These are phyloP conservation scores for Diaporthe sp. DNA, from an alignment of 2,329 filamentous ascomycete genomes.

Conservation along the genomic window DNA sequence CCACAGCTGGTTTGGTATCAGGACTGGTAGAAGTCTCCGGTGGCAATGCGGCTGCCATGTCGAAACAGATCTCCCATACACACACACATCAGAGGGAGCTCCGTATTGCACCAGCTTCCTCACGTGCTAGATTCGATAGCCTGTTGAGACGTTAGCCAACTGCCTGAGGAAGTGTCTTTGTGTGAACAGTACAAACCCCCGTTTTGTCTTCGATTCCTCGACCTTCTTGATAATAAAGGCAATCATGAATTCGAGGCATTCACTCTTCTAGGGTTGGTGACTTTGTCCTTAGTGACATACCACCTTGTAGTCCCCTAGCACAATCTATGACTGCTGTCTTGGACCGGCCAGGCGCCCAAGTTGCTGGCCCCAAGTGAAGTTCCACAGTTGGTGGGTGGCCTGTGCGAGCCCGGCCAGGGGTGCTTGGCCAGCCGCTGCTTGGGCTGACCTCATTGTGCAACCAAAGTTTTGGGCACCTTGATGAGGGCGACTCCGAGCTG, in stretches of 20 bases:
- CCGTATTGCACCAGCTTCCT: not conserved
- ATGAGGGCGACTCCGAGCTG: constrained; percentile 22
- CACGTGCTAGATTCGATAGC: too few species aligned
- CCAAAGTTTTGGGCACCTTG: constrained; percentile 31
- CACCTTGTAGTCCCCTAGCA: not conserved
- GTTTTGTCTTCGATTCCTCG: not conserved
- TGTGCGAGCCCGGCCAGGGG: not conserved
- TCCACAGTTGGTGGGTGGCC: constrained; percentile 12
- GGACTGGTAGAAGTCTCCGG: not conserved
- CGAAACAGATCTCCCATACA: not conserved
- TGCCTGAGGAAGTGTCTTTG: not conserved
- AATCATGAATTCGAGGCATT: not conserved
- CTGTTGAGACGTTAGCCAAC: not conserved
- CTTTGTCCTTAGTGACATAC: not conserved
- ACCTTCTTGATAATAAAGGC: not conserved
- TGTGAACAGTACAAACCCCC: not conserved
- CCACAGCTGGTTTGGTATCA: not conserved
- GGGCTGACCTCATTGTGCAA: constrained; percentile 27
- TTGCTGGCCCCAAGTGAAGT: not conserved
- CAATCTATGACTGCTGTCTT: not conserved
- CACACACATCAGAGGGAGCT: not conserved
- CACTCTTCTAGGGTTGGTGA: not conserved
- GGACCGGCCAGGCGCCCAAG: too few species aligned
- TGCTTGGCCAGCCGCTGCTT: not conserved
- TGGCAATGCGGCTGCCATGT: constrained; percentile 1